Evolutionary conservation across 2,329 filamentous ascomycete genomes (phyloP).

Genomic region (Zopfia rhizophila): DNA sequence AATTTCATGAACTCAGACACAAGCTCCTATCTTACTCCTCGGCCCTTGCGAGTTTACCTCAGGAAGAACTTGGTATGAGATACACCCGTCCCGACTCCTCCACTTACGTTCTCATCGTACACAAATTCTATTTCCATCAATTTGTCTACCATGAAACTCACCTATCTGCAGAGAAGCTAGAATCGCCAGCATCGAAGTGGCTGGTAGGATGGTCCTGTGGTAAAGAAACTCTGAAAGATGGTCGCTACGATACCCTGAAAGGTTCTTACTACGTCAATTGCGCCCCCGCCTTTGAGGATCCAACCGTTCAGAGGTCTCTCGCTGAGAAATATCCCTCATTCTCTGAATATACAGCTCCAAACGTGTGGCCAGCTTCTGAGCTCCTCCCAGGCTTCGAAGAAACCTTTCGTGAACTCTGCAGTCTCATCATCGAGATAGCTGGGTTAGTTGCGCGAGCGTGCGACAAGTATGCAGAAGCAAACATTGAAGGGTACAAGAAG

Average conservation of each 20-base stretch:
- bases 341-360: slow-evolving; percentile 88
- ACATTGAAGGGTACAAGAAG: slow-evolving; percentile 78
- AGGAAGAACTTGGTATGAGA: slow-evolving; percentile 73
- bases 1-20: slow-evolving; percentile 77
- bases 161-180: slow-evolving; percentile 52
- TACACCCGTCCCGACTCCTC: neutral
- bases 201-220: slow-evolving; percentile 81
- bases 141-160: slow-evolving; percentile 3
- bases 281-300: slow-evolving; percentile 69
- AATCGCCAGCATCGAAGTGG: slow-evolving; percentile 65
- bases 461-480: slow-evolving; percentile 82
- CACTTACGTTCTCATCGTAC: neutral
- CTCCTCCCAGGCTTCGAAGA: slow-evolving; percentile 79
- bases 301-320: slow-evolving; percentile 60
- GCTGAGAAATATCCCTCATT: slow-evolving; percentile 70
- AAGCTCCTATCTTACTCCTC: slow-evolving; percentile 86
- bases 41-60: slow-evolving; percentile 83
- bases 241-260: slow-evolving; percentile 81
- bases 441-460: slow-evolving; percentile 90
- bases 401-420: slow-evolving; percentile 79
- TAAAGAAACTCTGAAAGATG: slow-evolving; percentile 82
- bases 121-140: neutral
- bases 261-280: slow-evolving; percentile 88
- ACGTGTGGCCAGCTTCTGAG: slow-evolving; percentile 81
- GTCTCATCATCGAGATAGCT: slow-evolving; percentile 87